These are phyloP conservation scores for Penicillium antarcticum DNA, from an alignment of 495 filamentous ascomycete genomes.

Conservation along the genomic window DNA sequence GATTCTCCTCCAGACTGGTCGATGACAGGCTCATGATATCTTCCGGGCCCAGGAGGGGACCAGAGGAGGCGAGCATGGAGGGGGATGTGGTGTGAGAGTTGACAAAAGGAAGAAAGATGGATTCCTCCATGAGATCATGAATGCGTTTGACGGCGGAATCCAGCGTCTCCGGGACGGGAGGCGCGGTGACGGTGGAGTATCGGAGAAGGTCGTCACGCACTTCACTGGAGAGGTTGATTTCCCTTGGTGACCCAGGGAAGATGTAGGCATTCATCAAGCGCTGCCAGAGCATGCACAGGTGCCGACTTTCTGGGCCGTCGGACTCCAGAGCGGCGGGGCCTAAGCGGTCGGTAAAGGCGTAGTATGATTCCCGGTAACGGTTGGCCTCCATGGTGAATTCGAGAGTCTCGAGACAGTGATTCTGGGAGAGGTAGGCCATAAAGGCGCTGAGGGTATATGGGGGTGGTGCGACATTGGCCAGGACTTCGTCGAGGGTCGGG, in stretches of 20 bases:
- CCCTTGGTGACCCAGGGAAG: conserved; percentile 67
- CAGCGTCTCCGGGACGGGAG: conserved; percentile 74
- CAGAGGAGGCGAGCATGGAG: conserved; percentile 28
- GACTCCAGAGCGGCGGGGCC: conserved; percentile 38
- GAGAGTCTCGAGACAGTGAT: conserved; percentile 94
- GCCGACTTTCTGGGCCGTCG: conserved; percentile 59
- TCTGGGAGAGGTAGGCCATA: conserved; percentile 95
- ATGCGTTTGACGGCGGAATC: conserved; percentile 89
- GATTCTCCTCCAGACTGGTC: conserved; percentile 29
- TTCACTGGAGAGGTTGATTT: conserved; percentile 87
- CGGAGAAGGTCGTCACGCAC: conserved; percentile 78
- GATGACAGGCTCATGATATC: conserved; percentile 34
- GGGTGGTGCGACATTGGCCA: conserved; percentile 79
- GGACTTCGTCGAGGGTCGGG: conserved; percentile 82
- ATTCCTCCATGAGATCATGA: conserved; percentile 96
- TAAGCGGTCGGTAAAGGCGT: conserved; percentile 47
- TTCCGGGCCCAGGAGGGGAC: conserved; percentile 28
- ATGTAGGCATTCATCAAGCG: conserved; percentile 54
- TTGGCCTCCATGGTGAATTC: conserved; percentile 97
- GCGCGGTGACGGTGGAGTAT: conserved; percentile 55
- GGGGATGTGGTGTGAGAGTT: conserved; percentile 34
- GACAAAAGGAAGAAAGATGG: conserved; percentile 57
- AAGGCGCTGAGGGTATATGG: conserved; percentile 94
- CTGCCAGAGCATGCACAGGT: conserved; percentile 71
- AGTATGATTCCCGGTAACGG: conserved; percentile 78